Conservation (phyloP, 352 stramenopile species). For the Pythium periplocum region DNA sequence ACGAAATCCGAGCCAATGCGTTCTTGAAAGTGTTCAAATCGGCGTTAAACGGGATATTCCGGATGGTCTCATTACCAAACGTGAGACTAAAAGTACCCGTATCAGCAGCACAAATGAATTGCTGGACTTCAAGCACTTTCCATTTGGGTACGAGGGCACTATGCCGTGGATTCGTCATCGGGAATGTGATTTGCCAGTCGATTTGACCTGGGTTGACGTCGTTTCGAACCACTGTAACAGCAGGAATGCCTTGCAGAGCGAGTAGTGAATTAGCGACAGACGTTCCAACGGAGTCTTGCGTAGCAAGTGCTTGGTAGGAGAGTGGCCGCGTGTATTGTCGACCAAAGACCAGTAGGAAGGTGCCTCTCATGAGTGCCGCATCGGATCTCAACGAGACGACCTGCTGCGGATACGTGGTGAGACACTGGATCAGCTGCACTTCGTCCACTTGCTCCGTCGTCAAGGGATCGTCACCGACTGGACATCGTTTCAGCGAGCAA, state of each 20-base stretch:
- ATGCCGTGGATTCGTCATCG: constrained; percentile 35
- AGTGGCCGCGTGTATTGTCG: constrained; percentile 63
- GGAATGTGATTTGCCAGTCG: constrained; percentile 53
- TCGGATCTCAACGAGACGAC: constrained; percentile 43
- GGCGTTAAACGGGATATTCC: constrained; percentile 49
- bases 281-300: constrained; percentile 35
- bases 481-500: constrained; percentile 59
- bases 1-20: constrained; percentile 32
- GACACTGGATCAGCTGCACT: constrained; percentile 52
- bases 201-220: constrained; percentile 24
- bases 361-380: constrained; percentile 35
- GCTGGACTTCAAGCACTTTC: constrained; percentile 64
- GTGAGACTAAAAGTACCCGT: constrained; percentile 49
- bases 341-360: constrained; percentile 56
- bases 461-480: constrained; percentile 63
- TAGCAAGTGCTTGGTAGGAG: constrained; percentile 39
- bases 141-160: constrained; percentile 44
- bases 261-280: constrained; percentile 48
- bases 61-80: constrained; percentile 47
- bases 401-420: constrained; percentile 58
- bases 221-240: constrained; percentile 30
- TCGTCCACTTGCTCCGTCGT: constrained; percentile 53
- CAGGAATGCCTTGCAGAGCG: constrained; percentile 28
- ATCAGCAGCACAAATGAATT: constrained; percentile 75
- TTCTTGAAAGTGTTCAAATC: constrained; percentile 52